A percentile compares a stretch with the other conserved stretches of the same genome.
Evolutionary conservation across 2,329 filamentous ascomycete species (phyloP).

Genomic region (Colletotrichum sojae): DNA sequence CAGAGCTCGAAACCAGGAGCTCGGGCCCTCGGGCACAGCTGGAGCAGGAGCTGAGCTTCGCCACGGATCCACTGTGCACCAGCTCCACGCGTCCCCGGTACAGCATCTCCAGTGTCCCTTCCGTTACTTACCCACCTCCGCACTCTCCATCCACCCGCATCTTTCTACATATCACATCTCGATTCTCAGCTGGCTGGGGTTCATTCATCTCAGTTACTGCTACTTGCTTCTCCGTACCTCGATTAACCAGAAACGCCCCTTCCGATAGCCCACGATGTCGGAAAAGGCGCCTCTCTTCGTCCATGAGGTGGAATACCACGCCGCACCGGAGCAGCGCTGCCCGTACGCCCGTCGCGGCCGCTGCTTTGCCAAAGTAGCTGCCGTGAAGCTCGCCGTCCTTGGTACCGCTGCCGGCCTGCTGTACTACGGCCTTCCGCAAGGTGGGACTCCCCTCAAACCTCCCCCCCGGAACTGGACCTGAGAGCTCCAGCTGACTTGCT

Average conservation of each 20-base stretch:
- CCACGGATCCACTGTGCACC: neutral
- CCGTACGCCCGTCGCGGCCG: slow-evolving; percentile 24
- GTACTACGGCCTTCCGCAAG: slow-evolving; percentile 19
- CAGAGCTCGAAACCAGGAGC: neutral
- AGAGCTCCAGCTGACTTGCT: neutral
- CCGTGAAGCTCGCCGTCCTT: slow-evolving; percentile 24
- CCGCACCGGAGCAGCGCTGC: slow-evolving; percentile 18
- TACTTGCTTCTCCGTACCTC: neutral
- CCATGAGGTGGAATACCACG: neutral
- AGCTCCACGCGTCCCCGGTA: too few relatives aligned
- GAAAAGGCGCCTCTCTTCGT: slow-evolving; percentile 35
- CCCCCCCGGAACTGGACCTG: neutral
- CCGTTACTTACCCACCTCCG: slow-evolving; percentile 2
- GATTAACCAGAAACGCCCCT: neutral
- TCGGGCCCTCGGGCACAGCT: neutral
- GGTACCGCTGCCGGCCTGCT: slow-evolving; percentile 27
- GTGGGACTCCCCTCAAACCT: slow-evolving; percentile 1
- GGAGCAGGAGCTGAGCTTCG: slow-evolving; percentile 17
- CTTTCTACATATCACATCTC: slow-evolving; percentile 19
- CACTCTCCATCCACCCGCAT: neutral
- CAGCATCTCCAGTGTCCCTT: neutral
- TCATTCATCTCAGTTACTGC: slow-evolving; percentile 1
- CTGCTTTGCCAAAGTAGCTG: slow-evolving; percentile 20
- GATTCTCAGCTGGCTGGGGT: slow-evolving; percentile 36
- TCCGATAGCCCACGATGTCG: slow-evolving; percentile 11